Evolutionary conservation across 2,329 filamentous ascomycete species (phyloP).

Genomic region (Aspergillus jensenii): DNA sequence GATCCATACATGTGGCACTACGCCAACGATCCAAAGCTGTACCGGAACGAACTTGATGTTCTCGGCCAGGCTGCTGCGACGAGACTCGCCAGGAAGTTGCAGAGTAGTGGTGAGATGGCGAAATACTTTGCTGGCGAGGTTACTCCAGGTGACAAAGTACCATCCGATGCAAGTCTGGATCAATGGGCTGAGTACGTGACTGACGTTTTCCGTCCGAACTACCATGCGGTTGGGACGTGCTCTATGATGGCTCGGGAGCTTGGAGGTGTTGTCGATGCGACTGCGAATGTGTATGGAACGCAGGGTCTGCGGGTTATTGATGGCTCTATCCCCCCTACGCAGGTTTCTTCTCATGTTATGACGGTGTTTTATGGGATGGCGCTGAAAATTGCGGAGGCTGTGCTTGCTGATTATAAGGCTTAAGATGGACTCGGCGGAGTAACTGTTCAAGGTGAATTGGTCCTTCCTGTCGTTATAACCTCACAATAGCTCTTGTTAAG

Average conservation of each 20-base stretch:
- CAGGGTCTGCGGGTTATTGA: constrained; percentile 37
- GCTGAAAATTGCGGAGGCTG: constrained; percentile 21
- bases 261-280: constrained; percentile 34
- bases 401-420: constrained; percentile 9
- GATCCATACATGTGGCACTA: constrained; percentile 27
- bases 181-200: constrained; percentile 25
- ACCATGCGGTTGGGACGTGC: constrained; percentile 31
- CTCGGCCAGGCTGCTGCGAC: constrained; percentile 27
- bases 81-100: constrained; percentile 26
- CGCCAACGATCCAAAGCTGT: constrained; percentile 26
- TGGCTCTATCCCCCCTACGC: constrained; percentile 36
- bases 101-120: constrained; percentile 18
- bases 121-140: constrained; percentile 12
- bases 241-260: constrained; percentile 33
- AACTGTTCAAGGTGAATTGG: too few species aligned
- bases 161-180: constrained; percentile 6
- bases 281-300: constrained; percentile 31
- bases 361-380: constrained; percentile 32
- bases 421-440: background rate
- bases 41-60: constrained; percentile 29
- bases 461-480: background rate
- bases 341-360: constrained; percentile 33
- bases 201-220: constrained; percentile 29
- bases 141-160: background rate
- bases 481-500: too few species aligned